These are phyloP conservation scores for Trichoderma koningii DNA, from an alignment of 2,329 filamentous ascomycete species.

Conservation along the genomic window DNA sequence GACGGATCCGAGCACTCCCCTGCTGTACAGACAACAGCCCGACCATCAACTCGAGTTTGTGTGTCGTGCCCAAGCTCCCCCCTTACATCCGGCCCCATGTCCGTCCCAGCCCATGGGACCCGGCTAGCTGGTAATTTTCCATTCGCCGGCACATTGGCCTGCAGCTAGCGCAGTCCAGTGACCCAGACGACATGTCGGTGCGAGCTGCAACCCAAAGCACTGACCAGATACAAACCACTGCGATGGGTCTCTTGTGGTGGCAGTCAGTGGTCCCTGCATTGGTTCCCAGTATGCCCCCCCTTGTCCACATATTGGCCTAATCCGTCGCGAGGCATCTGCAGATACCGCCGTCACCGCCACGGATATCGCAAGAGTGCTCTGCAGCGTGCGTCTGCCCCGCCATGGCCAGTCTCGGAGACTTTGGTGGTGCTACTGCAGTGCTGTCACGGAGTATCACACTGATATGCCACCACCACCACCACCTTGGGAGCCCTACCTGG, in stretches of 20 bases:
- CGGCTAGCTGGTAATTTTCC: conserved; percentile 24
- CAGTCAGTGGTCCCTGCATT: conserved; percentile 27
- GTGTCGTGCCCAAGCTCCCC: conserved; percentile 4
- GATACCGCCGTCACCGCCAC: conserved; percentile 10
- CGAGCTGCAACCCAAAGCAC: conserved; percentile 9
- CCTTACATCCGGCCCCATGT: conserved; percentile 14
- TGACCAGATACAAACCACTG: background rate
- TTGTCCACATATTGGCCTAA: conserved; percentile 5
- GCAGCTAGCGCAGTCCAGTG: conserved; percentile 27
- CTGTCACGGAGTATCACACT: conserved; percentile 2
- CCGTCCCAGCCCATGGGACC: conserved; percentile 12
- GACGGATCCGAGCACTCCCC: background rate
- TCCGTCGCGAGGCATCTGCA: conserved; percentile 10
- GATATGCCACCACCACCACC: too few relatives aligned
- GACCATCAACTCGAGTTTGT: background rate
- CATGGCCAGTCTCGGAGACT: conserved; percentile 21
- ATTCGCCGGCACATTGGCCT: conserved; percentile 13
- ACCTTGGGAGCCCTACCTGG: too few relatives aligned
- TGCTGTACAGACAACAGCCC: background rate
- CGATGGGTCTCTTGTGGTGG: background rate
- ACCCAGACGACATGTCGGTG: conserved; percentile 19
- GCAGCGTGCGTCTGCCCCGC: conserved; percentile 10
- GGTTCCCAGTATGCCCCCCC: conserved; percentile 9
- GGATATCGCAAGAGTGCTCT: background rate
- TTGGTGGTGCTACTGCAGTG: background rate